A percentile compares a stretch with the other conserved stretches of the same genome.
Conservation (phyloP, 257 asterid species). For the Leptodermis oblonga region DNA sequence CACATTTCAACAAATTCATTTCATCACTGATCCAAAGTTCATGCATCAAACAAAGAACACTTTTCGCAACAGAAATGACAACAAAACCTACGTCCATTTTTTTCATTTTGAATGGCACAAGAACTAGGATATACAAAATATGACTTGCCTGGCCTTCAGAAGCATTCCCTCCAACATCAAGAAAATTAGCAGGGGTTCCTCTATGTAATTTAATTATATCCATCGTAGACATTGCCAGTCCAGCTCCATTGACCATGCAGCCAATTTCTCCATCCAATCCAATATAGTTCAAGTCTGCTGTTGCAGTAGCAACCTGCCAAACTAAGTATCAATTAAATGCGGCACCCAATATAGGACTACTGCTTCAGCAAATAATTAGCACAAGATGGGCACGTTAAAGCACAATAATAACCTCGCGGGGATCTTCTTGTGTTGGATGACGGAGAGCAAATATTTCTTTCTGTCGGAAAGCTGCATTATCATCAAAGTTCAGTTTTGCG, state of each 20-base stretch:
- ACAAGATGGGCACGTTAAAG: neutral
- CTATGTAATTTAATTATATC: slow-evolving; percentile 95
- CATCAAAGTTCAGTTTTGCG: slow-evolving; percentile 97
- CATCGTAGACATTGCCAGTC: slow-evolving; percentile 99
- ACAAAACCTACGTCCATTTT: neutral
- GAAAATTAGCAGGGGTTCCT: slow-evolving; percentile 99
- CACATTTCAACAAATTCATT: neutral
- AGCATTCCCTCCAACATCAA: slow-evolving; percentile 99
- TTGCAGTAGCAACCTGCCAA: slow-evolving; percentile 86
- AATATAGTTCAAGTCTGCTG: slow-evolving; percentile 95
- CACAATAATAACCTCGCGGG: slow-evolving; percentile 74
- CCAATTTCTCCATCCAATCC: slow-evolving; percentile 99
- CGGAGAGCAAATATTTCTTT: slow-evolving; percentile 80
- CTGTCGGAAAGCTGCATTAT: slow-evolving; percentile 93
- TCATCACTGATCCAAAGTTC: neutral
- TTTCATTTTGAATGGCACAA: neutral
- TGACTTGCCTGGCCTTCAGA: slow-evolving; percentile 80
- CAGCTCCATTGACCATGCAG: slow-evolving; percentile 99
- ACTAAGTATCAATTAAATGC: neutral
- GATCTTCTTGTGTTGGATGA: slow-evolving; percentile 95
- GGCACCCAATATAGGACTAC: neutral
- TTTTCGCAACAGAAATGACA: neutral
- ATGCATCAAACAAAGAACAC: neutral
- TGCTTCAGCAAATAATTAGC: neutral
- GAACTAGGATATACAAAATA: neutral